phyloP scores from a whole-genome alignment of 78 protist genomes.

The Dictyostelium citrinum region DNA sequence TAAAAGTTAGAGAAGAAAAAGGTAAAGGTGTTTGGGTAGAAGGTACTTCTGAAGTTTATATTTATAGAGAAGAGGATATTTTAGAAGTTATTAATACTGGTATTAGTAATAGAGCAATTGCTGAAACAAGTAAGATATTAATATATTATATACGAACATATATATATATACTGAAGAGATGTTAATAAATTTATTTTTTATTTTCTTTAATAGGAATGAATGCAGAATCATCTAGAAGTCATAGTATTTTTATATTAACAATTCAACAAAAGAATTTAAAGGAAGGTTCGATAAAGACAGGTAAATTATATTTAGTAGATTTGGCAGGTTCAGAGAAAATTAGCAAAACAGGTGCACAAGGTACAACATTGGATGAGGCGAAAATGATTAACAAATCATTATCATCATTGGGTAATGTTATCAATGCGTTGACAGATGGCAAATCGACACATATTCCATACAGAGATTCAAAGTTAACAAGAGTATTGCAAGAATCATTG shows the following conservation, averaged over 20 bases:
- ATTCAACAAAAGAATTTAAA: slow-evolving; percentile 72
- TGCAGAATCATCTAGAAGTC: slow-evolving; percentile 84
- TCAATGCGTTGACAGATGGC: slow-evolving; percentile 91
- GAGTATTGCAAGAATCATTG: slow-evolving; percentile 92
- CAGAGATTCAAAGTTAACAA: slow-evolving; percentile 94
- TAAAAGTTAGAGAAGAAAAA: slow-evolving; percentile 81
- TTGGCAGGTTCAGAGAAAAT: slow-evolving; percentile 95
- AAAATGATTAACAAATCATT: slow-evolving; percentile 92
- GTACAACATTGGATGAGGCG: slow-evolving; percentile 84
- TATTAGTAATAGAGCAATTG: slow-evolving; percentile 71
- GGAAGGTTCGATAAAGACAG: slow-evolving; percentile 60
- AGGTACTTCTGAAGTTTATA: slow-evolving; percentile 45
- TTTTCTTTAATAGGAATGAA: slow-evolving; percentile 65
- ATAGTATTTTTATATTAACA: slow-evolving; percentile 81
- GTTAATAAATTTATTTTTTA: neutral
- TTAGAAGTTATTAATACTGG: slow-evolving; percentile 79
- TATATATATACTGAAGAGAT: neutral
- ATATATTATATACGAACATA: no score
- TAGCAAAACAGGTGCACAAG: slow-evolving; percentile 90
- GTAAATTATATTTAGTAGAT: slow-evolving; percentile 92
- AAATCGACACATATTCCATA: slow-evolving; percentile 89
- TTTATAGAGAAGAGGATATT: slow-evolving; percentile 69
- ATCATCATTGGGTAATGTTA: slow-evolving; percentile 91
- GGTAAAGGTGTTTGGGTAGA: slow-evolving; percentile 83
- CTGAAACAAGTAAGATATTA: slow-evolving; percentile 66